Evolutionary conservation across 768 basidiomycete genomes (phyloP), one percentile per base, ranked within the genome.

Genomic region (Russula earlei): DNA sequence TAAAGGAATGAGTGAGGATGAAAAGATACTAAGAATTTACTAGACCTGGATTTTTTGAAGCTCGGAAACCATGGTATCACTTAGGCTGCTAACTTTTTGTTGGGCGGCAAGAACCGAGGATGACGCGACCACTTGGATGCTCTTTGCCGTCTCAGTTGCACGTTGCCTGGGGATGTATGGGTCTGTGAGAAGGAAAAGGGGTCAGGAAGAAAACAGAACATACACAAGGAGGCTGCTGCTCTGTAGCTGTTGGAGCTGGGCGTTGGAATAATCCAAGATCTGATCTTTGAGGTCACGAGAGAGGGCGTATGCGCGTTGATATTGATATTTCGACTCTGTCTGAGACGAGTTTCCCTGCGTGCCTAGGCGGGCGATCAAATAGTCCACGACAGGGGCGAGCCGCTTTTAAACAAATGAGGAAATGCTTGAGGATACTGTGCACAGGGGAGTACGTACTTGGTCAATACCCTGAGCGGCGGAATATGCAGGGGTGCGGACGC

Each of bases 361-460:
- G 67, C 79, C 77, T 52, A 77, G 70, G 72, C 22, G 69, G 54
- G 42, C 52, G 40, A 56, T 82, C 52, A 90, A 72, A 62, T 80
- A 83, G 65, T 90, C 79, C 33, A 91, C 80, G 48, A 90, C 72
- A 41, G 89, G 87, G n/a, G 85, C 67, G 63, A 90, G 80, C 62
- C 76, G 74, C 85, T 87, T 46, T 45, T 25, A 24, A 36, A 11
- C 24, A 9, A 4, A 55, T 56, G 52, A 34, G 58, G 59, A 63
- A 65, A 55, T 20, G 45, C 27, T 42, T 22, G 19, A 19, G 14
- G 50, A 52, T 15, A 54, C 55, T 19, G 37, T 36, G 41, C 31
- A 37, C 11, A 45, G 36, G 46, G 49, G 38, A 53, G n/a, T 11
- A 65, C 73, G 51, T 58, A 86, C 87, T 74, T 85, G 79, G 71